Evolutionary conservation across 257 asterid genomes (phyloP).

Genomic region (Capsicum baccatum): DNA sequence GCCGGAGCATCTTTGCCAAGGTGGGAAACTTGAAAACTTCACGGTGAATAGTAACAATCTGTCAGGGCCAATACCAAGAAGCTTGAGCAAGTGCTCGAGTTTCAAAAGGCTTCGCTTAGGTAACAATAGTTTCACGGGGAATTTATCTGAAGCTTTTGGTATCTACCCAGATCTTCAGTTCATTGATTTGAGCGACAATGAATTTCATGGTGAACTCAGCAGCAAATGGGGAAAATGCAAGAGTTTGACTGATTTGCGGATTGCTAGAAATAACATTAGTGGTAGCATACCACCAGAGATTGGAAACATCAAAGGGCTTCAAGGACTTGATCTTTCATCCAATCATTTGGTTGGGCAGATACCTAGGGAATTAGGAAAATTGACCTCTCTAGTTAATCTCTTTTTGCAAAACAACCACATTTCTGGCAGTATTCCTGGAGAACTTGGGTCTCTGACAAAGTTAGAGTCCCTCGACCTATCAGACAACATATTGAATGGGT

Average conservation of each 20-base stretch:
- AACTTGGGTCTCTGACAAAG: background rate
- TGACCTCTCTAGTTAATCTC: background rate
- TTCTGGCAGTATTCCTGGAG: background rate
- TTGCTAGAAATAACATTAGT: slow-evolving; percentile 10
- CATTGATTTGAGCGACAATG: background rate
- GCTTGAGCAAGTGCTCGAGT: slow-evolving; percentile 26
- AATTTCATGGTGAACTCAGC: slow-evolving; percentile 27
- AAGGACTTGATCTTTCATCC: background rate
- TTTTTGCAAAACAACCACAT: background rate
- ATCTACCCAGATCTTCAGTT: background rate
- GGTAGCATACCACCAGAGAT: slow-evolving; percentile 30
- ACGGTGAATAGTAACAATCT: background rate
- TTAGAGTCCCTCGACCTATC: background rate
- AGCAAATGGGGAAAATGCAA: background rate
- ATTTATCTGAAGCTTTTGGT: slow-evolving; percentile 18
- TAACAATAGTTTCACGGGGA: slow-evolving; percentile 4
- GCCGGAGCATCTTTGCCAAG: slow-evolving; percentile 24
- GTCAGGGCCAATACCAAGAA: slow-evolving; percentile 28
- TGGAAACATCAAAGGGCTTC: background rate
- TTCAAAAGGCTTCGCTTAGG: background rate
- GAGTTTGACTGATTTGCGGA: background rate
- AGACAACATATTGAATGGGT: slow-evolving; percentile 9
- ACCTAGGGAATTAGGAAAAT: background rate
- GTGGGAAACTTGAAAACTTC: background rate
- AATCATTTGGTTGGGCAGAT: slow-evolving; percentile 13